Percentiles rank a stretch among this genome's conserved stretches.
Evolutionary conservation across 1,284 basidiomycete genomes (phyloP).

Genomic region (Rhizopogon hawkerae): DNA sequence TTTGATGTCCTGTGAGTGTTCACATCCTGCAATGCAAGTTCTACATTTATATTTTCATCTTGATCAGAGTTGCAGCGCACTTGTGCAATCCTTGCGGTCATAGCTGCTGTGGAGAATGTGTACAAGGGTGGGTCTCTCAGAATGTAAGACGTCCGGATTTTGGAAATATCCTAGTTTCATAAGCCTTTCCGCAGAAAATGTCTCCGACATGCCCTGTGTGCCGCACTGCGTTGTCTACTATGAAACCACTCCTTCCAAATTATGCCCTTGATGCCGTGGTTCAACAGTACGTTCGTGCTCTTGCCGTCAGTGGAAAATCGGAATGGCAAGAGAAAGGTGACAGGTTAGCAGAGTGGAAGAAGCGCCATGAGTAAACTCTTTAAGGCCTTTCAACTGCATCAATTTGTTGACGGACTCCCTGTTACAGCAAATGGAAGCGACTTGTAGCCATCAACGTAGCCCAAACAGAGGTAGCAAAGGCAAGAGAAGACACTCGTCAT

Average conservation of each 20-base stretch:
- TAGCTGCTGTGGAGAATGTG: slow-evolving; percentile 47
- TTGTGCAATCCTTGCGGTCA: slow-evolving; percentile 51
- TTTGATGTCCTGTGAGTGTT: slow-evolving; percentile 44
- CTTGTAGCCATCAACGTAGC: neutral
- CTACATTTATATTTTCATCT: slow-evolving; percentile 4
- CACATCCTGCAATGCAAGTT: neutral
- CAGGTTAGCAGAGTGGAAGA: slow-evolving; percentile 36
- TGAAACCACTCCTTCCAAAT: slow-evolving; percentile 43
- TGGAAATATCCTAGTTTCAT: neutral
- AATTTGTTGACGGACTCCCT: neutral
- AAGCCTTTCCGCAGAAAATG: slow-evolving; percentile 22
- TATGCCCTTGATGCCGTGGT: slow-evolving; percentile 44
- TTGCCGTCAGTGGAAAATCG: slow-evolving; percentile 30
- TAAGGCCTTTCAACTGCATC: neutral
- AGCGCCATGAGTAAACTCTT: slow-evolving; percentile 36
- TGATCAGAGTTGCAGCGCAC: slow-evolving; percentile 41
- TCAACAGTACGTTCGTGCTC: slow-evolving; percentile 36
- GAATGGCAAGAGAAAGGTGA: slow-evolving; percentile 40
- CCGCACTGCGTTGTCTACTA: slow-evolving; percentile 30
- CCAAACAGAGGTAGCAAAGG: slow-evolving; percentile 15
- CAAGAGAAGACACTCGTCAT: slow-evolving; percentile 9
- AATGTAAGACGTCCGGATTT: slow-evolving; percentile 26
- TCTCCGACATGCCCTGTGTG: slow-evolving; percentile 40
- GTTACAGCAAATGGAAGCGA: slow-evolving; percentile 23
- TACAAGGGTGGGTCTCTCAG: slow-evolving; percentile 38